phyloP scores from a whole-genome alignment of 2,329 filamentous ascomycete genomes.

The Xylariaceae sp. region DNA sequence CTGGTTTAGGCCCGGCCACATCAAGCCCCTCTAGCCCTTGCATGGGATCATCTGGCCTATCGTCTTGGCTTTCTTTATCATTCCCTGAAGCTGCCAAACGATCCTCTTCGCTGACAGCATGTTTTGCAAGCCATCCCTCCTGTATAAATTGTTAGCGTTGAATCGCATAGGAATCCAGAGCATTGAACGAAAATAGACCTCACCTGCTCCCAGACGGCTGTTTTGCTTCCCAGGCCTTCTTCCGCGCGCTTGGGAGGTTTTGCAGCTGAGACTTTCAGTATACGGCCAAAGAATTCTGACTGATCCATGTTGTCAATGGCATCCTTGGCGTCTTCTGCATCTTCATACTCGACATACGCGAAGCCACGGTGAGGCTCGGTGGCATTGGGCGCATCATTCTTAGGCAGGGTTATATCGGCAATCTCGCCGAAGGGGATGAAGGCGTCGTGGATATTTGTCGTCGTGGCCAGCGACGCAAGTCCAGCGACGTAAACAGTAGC shows the following conservation, averaged over 20 bases:
- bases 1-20: conserved; percentile 83
- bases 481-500: conserved; percentile 90
- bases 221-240: conserved; percentile 87
- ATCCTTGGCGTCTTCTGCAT: conserved; percentile 79
- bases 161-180: too few relatives aligned
- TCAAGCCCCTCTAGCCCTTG: conserved; percentile 90
- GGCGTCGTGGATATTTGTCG: conserved; percentile 74
- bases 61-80: conserved; percentile 44
- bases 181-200: conserved; percentile 24
- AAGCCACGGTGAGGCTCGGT: conserved; percentile 84
- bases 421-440: conserved; percentile 98
- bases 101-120: conserved; percentile 81
- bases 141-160: conserved; percentile 39
- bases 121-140: conserved; percentile 90
- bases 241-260: conserved; percentile 87
- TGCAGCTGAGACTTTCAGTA: conserved; percentile 86
- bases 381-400: conserved; percentile 75
- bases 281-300: conserved; percentile 85
- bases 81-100: conserved; percentile 54
- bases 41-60: conserved; percentile 77
- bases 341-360: conserved; percentile 93
- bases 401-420: conserved; percentile 82
- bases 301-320: conserved; percentile 99
- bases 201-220: conserved; percentile 96
- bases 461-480: conserved; percentile 72